Conservation (phyloP, 1,284 basidiomycete species). For the Phlebopus sp. region DNA sequence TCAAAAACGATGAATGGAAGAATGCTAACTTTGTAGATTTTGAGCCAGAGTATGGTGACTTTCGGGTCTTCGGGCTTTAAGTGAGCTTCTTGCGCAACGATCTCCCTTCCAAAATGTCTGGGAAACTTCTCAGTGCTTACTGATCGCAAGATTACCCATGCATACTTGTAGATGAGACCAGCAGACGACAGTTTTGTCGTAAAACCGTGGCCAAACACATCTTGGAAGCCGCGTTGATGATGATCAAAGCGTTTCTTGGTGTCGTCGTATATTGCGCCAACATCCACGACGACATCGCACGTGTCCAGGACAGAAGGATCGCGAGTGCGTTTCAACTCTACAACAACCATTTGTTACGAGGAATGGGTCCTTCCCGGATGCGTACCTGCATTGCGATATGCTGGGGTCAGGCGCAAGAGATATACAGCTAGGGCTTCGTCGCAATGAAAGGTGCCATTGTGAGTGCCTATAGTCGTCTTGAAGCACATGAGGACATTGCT, state of each 20-base stretch:
- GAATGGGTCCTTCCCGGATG: conserved; percentile 4
- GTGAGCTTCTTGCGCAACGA: conserved; percentile 69
- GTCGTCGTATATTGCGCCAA: conserved; percentile 91
- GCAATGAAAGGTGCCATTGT: conserved; percentile 95
- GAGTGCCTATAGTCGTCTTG: conserved; percentile 79
- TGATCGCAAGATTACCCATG: conserved; percentile 1
- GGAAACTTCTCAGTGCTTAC: conserved; percentile 7
- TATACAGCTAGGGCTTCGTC: conserved; percentile 96
- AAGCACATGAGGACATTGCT: background rate
- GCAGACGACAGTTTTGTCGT: conserved; percentile 90
- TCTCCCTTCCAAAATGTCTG: conserved; percentile 91
- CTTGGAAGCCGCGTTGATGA: conserved; percentile 92
- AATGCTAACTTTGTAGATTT: conserved; percentile 89
- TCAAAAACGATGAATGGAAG: background rate
- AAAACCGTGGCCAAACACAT: conserved; percentile 86
- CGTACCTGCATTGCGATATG: conserved; percentile 75
- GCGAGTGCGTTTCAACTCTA: conserved; percentile 75
- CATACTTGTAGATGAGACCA: conserved; percentile 91
- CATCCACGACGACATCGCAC: conserved; percentile 97
- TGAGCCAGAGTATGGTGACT: conserved; percentile 79
- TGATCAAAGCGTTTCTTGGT: conserved; percentile 85
- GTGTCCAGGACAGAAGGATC: conserved; percentile 78
- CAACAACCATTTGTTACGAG: conserved; percentile 8
- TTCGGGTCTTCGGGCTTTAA: conserved; percentile 55
- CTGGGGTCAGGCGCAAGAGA: conserved; percentile 76